Conservation (phyloP, 2,329 filamentous ascomycete genomes). For the Clonostachys rhizophaga region DNA sequence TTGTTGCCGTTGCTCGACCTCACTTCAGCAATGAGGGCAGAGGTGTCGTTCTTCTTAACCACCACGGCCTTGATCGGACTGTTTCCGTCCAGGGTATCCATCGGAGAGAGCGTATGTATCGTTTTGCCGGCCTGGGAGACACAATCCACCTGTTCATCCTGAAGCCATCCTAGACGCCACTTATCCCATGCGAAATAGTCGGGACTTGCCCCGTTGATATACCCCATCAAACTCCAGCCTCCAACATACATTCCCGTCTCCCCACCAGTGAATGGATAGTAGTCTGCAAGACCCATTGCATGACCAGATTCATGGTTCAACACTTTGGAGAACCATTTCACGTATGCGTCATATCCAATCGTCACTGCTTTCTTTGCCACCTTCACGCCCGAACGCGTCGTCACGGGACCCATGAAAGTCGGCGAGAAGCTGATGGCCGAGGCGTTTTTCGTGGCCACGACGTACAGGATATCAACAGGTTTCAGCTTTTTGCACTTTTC, state of each 20-base stretch:
- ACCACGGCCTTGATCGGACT: background rate
- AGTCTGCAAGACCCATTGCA: slow-evolving; percentile 28
- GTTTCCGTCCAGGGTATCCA: background rate
- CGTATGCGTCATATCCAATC: slow-evolving; percentile 21
- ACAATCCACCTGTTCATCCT: slow-evolving; percentile 23
- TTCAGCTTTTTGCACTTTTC: too few species aligned
- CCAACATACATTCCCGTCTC: slow-evolving; percentile 21
- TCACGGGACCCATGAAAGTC: background rate
- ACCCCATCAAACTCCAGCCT: slow-evolving; percentile 29
- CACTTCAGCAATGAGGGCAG: slow-evolving; percentile 22
- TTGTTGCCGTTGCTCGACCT: slow-evolving; percentile 18
- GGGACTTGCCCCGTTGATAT: slow-evolving; percentile 21
- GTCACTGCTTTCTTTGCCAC: slow-evolving; percentile 24
- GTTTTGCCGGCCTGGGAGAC: slow-evolving; percentile 13
- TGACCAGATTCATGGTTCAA: slow-evolving; percentile 31
- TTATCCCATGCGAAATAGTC: slow-evolving; percentile 32
- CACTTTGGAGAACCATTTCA: slow-evolving; percentile 22
- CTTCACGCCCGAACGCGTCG: background rate
- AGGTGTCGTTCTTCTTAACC: background rate
- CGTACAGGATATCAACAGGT: slow-evolving; percentile 15
- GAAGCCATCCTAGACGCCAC: slow-evolving; percentile 30
- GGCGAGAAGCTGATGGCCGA: background rate
- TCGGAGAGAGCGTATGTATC: slow-evolving; percentile 11
- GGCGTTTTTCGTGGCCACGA: slow-evolving; percentile 11
- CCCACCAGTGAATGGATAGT: slow-evolving; percentile 22